Evolutionary conservation across 257 asterid genomes (phyloP).

Genomic region (Petunia secreta): DNA sequence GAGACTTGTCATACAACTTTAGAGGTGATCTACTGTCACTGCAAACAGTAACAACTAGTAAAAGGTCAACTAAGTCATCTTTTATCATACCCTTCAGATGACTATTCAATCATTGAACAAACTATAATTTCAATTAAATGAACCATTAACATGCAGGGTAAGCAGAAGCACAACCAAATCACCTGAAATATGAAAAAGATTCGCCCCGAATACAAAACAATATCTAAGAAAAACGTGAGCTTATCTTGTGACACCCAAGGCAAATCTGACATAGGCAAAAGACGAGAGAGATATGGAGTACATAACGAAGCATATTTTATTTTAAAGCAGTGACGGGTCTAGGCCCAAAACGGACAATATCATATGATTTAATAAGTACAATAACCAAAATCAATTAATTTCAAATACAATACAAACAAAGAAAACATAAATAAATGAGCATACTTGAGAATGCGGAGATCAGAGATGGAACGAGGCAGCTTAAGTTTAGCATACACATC

Average conservation of each 20-base stretch:
- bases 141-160: background rate
- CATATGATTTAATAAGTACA: background rate
- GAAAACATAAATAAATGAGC: background rate
- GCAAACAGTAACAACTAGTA: background rate
- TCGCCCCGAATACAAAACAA: background rate
- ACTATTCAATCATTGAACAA: background rate
- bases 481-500: constrained; percentile 66
- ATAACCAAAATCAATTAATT: background rate
- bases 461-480: constrained; percentile 79
- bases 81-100: background rate
- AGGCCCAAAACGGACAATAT: constrained; percentile 26
- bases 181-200: background rate
- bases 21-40: background rate
- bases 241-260: no score
- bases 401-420: background rate
- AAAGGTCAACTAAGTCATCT: no score
- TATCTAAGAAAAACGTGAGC: no score
- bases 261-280: background rate
- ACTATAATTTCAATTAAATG: background rate
- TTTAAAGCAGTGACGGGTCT: background rate
- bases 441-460: constrained; percentile 85
- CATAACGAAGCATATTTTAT: background rate
- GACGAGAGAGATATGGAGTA: background rate
- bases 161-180: background rate
- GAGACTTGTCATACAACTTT: background rate